Percentiles rank a stretch among this genome's conserved stretches.
These are phyloP conservation scores for Chloranthus sessilifolius DNA, from an alignment of 164 flowering plant genomes.

Conservation along the genomic window DNA sequence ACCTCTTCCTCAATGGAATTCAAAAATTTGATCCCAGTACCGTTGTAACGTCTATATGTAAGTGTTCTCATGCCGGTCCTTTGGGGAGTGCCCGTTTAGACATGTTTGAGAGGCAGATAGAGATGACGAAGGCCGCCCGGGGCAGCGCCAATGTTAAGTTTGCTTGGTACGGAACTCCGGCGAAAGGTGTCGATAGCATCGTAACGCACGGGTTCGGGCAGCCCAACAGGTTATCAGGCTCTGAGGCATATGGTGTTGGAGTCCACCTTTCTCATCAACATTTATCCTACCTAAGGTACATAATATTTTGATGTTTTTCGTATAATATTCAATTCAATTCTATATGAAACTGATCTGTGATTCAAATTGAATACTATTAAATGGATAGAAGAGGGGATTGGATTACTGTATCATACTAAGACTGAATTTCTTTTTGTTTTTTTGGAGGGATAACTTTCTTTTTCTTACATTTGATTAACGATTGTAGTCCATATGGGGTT, in stretches of 20 bases:
- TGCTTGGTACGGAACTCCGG: conserved; percentile 48
- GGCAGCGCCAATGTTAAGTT: conserved; percentile 29
- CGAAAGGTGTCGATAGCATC: conserved; percentile 23
- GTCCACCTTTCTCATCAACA: conserved; percentile 32
- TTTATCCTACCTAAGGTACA: conserved; percentile 39
- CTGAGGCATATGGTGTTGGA: conserved; percentile 34
- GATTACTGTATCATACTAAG: too few relatives aligned
- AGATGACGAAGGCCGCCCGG: conserved; percentile 30
- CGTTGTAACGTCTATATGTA: conserved; percentile 27
- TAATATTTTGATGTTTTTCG: too few relatives aligned
- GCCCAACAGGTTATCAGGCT: conserved; percentile 11
- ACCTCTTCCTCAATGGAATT: conserved; percentile 25
- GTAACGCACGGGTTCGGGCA: conserved; percentile 40
- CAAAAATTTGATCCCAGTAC: conserved; percentile 14
- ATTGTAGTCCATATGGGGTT: too few relatives aligned
- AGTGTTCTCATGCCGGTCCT: conserved; percentile 22
- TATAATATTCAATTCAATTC: too few relatives aligned
- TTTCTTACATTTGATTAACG: too few relatives aligned
- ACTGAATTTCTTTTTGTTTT: too few relatives aligned
- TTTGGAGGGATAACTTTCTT: too few relatives aligned
- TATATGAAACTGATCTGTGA: too few relatives aligned
- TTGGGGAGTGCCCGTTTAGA: conserved; percentile 29
- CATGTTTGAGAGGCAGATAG: conserved; percentile 31
- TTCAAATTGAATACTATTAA: too few relatives aligned
- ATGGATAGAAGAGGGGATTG: too few relatives aligned